Evolutionary conservation across 108 stramenopile species (phyloP), one percentile per base, ranked within the genome.

Genomic region (Chaetoceros tenuissimus): DNA sequence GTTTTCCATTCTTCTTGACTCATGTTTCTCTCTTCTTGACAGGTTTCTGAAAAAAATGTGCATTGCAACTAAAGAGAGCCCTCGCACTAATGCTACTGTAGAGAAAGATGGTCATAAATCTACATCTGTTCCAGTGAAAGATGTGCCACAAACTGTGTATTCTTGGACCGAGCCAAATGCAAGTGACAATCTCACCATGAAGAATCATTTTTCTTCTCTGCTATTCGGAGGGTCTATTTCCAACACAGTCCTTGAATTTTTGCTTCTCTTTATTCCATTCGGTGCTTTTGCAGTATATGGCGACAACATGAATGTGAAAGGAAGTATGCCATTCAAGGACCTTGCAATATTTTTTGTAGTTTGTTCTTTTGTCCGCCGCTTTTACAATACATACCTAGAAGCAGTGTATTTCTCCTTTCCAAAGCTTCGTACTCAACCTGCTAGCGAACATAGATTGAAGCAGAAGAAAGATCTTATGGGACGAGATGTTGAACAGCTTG

Each of bases 341-440:
- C 28, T 55, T 1, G 54, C 28, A 23, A 30, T 47, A 30, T 66
- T 50, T 66, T 59, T 28, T 34, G 46, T 22, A 58, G 22, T 34
- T 27, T 23, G 25, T 28, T 34, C 49, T 17, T 1, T 55, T 1
- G 54, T 67, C 13, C 48, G 66, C 16, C 16, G 58, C 16, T 0
- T 28, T 2, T 67, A 67, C 66, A 59, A 59, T 45, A 19, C 49
- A 5, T 67, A 67, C 57, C 58, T 67, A 13, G 66, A 67, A 51
- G 57, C 57, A 24, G 48, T 48, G 51, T 67, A 57, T 50, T 51
- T 52, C 44, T 7, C 48, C 2, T 60, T 50, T 31, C 66, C 66
- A 1, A 27, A 21, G 1, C 19, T 31, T 22, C 47, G 66, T 1
- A 67, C 46, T 2, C 66, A 67, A 48, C 24, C 62, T 1, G 21